phyloP scores from a whole-genome alignment of 2,329 filamentous ascomycete species.

The Albophoma yamanashiensis region DNA sequence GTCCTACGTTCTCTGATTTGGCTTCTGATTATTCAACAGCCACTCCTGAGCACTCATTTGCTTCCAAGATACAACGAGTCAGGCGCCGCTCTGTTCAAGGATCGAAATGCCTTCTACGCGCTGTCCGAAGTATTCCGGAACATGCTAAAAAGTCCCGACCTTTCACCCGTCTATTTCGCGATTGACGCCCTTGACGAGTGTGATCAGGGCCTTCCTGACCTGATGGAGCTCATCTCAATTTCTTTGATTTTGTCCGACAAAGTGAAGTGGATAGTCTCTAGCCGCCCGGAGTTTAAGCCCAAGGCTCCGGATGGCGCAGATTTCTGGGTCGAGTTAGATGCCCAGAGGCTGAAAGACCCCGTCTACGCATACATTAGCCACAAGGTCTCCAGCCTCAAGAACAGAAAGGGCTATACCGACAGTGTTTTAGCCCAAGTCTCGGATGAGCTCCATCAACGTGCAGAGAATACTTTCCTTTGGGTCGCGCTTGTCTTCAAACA shows the following conservation, averaged over 20 bases:
- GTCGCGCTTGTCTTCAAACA: neutral
- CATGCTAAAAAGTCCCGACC: neutral
- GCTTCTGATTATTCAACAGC: neutral
- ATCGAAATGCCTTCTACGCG: no score
- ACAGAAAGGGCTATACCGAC: neutral
- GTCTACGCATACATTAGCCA: neutral
- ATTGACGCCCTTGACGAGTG: neutral
- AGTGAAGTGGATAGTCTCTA: no score
- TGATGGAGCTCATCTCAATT: neutral
- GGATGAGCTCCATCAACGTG: neutral
- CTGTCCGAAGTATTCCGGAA: no score
- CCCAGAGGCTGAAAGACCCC: no score
- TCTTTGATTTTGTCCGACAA: no score
- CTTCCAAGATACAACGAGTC: neutral
- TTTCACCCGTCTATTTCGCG: no score
- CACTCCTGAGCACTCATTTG: neutral
- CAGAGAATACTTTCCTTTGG: neutral
- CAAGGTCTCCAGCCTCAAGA: neutral
- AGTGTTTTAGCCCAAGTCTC: neutral
- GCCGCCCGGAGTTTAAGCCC: neutral
- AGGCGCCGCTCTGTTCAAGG: neutral
- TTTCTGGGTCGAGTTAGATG: no score
- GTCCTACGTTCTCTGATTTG: neutral
- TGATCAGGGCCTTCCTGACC: neutral
- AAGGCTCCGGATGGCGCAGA: no score